Conservation (phyloP, 1,284 basidiomycete genomes). For the Wallemia ichthyophaga region DNA sequence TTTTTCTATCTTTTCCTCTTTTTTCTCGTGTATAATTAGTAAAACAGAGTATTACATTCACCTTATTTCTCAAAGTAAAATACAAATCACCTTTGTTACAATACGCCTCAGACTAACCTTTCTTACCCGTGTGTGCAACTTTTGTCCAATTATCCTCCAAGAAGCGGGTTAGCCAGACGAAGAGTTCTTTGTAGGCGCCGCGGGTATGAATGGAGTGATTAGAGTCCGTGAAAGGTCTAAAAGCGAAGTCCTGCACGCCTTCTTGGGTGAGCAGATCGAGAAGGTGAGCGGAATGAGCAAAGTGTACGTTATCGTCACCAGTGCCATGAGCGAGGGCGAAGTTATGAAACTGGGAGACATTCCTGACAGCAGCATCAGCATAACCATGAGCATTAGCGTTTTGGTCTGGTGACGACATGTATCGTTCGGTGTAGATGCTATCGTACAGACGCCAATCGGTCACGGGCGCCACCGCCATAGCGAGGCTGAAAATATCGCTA, state of each 20-base stretch:
- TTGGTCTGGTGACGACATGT: slow-evolving; percentile 69
- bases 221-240: slow-evolving; percentile 89
- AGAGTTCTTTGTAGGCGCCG: slow-evolving; percentile 52
- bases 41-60: too few relatives aligned
- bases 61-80: too few relatives aligned
- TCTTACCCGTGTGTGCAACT: slow-evolving; percentile 27
- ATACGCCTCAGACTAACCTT: background rate
- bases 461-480: slow-evolving; percentile 45
- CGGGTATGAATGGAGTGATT: slow-evolving; percentile 43
- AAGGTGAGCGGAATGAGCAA: slow-evolving; percentile 59
- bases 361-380: slow-evolving; percentile 46
- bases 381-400: slow-evolving; percentile 52
- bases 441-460: slow-evolving; percentile 23
- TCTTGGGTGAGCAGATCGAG: slow-evolving; percentile 65
- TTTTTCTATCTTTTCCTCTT: too few relatives aligned
- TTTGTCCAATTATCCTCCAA: slow-evolving; percentile 71
- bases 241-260: slow-evolving; percentile 45
- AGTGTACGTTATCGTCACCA: slow-evolving; percentile 83
- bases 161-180: slow-evolving; percentile 57
- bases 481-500: slow-evolving; percentile 54
- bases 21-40: too few relatives aligned
- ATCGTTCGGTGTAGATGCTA: slow-evolving; percentile 81
- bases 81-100: too few relatives aligned
- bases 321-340: slow-evolving; percentile 71
- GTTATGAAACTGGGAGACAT: slow-evolving; percentile 54